Conservation (phyloP, 805 yeast genomes). For the Lipomyces yamanashiensis region DNA sequence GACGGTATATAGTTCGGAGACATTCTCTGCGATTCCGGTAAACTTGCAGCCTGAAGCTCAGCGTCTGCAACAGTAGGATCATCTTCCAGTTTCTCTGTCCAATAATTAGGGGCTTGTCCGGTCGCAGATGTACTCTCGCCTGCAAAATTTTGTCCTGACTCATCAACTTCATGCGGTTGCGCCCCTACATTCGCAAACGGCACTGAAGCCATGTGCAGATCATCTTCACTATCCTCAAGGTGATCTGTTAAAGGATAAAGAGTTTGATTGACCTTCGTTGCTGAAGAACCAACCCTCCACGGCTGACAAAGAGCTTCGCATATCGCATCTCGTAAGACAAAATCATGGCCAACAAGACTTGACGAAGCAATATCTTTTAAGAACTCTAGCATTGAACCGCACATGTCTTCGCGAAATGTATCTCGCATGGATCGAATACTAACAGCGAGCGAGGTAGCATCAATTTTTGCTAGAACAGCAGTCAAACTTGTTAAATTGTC, state of each 20-base stretch:
- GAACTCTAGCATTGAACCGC: conserved; percentile 73
- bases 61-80: conserved; percentile 3
- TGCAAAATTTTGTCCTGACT: not conserved
- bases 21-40: conserved; percentile 10
- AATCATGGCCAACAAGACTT: conserved; percentile 56
- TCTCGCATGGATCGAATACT: conserved; percentile 72
- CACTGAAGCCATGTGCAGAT: conserved; percentile 37
- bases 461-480: conserved; percentile 59
- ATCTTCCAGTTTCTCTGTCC: conserved; percentile 10
- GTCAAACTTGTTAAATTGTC: conserved; percentile 55
- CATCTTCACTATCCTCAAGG: conserved; percentile 51
- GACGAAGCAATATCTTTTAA: conserved; percentile 61
- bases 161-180: not conserved
- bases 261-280: conserved; percentile 30
- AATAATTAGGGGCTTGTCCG: conserved; percentile 13
- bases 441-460: conserved; percentile 66
- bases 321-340: conserved; percentile 54
- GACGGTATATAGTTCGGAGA: conserved; percentile 1
- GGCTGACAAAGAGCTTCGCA: conserved; percentile 62
- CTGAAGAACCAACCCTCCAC: conserved; percentile 62
- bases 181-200: conserved; percentile 1
- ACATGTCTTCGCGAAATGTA: conserved; percentile 78
- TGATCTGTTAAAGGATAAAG: conserved; percentile 37
- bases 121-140: not conserved
- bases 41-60: not conserved